Base-by-base conservation (phyloP, 768 basidiomycete genomes). In the Naganishia kalamii region DNA sequence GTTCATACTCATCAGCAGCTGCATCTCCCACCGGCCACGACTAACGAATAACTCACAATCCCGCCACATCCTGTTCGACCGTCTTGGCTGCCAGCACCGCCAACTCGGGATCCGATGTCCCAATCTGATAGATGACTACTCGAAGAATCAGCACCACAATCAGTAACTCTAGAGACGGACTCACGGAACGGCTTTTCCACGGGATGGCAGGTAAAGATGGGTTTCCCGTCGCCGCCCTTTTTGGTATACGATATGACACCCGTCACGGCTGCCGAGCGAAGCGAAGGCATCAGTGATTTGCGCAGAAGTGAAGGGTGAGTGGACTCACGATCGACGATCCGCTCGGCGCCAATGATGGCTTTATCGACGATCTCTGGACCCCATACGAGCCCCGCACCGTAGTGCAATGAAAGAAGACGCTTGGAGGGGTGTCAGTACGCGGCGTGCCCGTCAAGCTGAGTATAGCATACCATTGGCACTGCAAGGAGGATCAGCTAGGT, bases 351-450 rank as follows among this genome's bases (percentile, higher is more conserved):
- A 32, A 98, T 80, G 60, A 99, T 91, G 17, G 96, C 96, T 79
- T 89, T 92, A 80, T 99, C 96, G 8, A 99, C 88, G 52, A 89
- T 88, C 76, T 99, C 96, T 0, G 96, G 96, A 12, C 89, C 88
- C 96, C 94, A 97, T 0, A 98, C 92, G 13, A 98, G 82, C 11
- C 87, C 87, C 2, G 94, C 93, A 4, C 94, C 93, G 74, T 97
- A 88, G 70, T 92, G 92, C 43, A 98, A 81, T 15, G 92, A 87
- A 69, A 89, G 86, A 6, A 94, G 77, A 29, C 91, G 85, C 35
- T 76, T 46, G 47, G 23, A 32, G 11, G 17, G 30, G 6, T 33
- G 11, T 61, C 12, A 21, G 52, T 23, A 29, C 4, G 19, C 7
- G 37, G 21, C 29, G 10, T 12, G 13, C 25, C 4, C 33, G 13